Evolutionary conservation across 768 basidiomycete genomes (phyloP).

Genomic region (Naganishia kalamii): DNA sequence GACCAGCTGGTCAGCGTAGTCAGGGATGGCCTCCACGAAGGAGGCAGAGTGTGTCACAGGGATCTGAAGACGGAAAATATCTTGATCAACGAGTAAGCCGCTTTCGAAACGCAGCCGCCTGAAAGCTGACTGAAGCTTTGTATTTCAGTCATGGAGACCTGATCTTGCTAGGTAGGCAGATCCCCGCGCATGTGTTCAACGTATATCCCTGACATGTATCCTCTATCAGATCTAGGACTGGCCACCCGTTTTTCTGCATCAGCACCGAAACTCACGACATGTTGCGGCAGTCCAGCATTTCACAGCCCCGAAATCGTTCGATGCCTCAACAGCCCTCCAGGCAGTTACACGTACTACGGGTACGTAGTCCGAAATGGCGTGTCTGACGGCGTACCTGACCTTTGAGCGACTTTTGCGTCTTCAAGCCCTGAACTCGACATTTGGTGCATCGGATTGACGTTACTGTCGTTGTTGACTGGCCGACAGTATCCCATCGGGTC

Average conservation of each 20-base stretch:
- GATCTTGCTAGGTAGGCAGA: constrained; percentile 44
- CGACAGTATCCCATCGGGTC: constrained; percentile 49
- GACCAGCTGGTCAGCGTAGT: constrained; percentile 39
- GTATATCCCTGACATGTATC: neutral
- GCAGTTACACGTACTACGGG: constrained; percentile 47
- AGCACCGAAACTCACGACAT: constrained; percentile 49
- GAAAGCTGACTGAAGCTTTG: constrained; percentile 32
- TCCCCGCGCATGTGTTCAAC: too few relatives aligned
- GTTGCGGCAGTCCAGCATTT: constrained; percentile 48
- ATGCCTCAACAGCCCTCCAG: constrained; percentile 45
- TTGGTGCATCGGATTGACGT: constrained; percentile 49
- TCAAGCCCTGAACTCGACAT: constrained; percentile 50
- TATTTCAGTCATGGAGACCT: constrained; percentile 39
- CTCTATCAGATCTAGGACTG: constrained; percentile 47
- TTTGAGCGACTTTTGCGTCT: neutral
- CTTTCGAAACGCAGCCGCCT: neutral
- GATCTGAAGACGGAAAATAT: constrained; percentile 47
- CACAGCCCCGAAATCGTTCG: constrained; percentile 49
- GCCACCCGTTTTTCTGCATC: constrained; percentile 48
- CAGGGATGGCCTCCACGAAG: constrained; percentile 27
- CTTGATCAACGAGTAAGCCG: constrained; percentile 26
- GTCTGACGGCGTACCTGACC: too few relatives aligned
- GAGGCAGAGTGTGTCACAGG: constrained; percentile 43
- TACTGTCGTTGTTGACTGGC: constrained; percentile 46
- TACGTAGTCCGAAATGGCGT: neutral